These are phyloP conservation scores for Pythium biforme DNA, from an alignment of 352 stramenopile species.

Conservation along the genomic window DNA sequence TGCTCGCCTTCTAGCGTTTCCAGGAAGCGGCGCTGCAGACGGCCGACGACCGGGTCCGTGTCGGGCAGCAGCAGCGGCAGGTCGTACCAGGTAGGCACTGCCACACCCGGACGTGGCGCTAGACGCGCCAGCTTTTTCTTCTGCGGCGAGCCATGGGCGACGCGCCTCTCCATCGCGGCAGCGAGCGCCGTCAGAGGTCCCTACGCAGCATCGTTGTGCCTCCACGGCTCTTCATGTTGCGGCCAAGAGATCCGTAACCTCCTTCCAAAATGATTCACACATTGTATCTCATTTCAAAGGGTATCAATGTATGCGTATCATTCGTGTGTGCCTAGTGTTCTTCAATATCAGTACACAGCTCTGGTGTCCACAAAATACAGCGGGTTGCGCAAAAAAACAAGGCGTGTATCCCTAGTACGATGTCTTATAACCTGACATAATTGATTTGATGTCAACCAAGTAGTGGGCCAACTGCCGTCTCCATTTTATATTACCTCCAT, in stretches of 20 bases:
- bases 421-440: too few relatives aligned
- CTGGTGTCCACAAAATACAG: too few relatives aligned
- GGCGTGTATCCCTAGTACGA: too few relatives aligned
- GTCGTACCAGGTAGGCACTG: constrained; percentile 60
- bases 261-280: background rate
- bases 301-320: too few relatives aligned
- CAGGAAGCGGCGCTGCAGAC: constrained; percentile 40
- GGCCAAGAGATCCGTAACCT: background rate
- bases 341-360: too few relatives aligned
- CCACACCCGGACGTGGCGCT: constrained; percentile 9
- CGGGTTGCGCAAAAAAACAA: too few relatives aligned
- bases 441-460: too few relatives aligned
- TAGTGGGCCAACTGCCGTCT: too few relatives aligned
- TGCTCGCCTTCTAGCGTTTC: constrained; percentile 1
- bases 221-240: background rate
- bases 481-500: too few relatives aligned
- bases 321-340: too few relatives aligned
- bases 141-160: background rate
- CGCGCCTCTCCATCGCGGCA: background rate
- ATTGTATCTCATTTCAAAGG: too few relatives aligned
- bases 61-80: constrained; percentile 58
- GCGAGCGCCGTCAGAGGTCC: background rate
- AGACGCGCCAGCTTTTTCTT: background rate
- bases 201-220: background rate
- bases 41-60: constrained; percentile 32